Conservation (phyloP, 208 protist genomes). For the Paratrypanosoma confusum region DNA sequence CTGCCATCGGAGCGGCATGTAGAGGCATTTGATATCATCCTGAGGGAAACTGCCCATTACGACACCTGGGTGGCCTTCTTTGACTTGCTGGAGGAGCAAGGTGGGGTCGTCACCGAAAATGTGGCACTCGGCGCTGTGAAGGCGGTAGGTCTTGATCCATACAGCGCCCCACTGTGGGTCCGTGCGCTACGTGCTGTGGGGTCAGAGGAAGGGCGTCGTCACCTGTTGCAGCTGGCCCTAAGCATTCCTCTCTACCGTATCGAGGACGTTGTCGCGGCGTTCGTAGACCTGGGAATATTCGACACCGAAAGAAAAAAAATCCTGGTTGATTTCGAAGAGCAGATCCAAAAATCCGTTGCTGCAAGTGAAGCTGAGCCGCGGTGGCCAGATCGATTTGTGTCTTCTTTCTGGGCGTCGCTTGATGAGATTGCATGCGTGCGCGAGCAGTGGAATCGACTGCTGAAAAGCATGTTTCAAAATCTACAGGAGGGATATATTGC, state of each 20-base stretch:
- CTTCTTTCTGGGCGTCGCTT: conserved; percentile 11
- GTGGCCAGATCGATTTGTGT: conserved; percentile 66
- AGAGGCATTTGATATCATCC: conserved; percentile 31
- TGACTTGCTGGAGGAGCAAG: conserved; percentile 30
- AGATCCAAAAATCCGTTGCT: conserved; percentile 12
- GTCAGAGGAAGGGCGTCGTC: conserved; percentile 23
- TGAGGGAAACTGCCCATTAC: conserved; percentile 55
- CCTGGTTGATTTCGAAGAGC: conserved; percentile 6
- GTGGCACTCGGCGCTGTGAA: conserved; percentile 53
- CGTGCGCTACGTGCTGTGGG: conserved; percentile 21
- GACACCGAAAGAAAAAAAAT: background rate
- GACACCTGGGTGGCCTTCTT: conserved; percentile 79
- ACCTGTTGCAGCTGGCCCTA: conserved; percentile 60
- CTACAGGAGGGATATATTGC: conserved; percentile 12
- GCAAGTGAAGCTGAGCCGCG: conserved; percentile 9
- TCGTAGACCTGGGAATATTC: conserved; percentile 21
- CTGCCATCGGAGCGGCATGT: conserved; percentile 40
- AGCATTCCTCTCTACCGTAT: conserved; percentile 49
- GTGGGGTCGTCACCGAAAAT: conserved; percentile 36
- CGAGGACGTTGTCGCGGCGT: conserved; percentile 23
- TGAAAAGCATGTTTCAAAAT: conserved; percentile 23
- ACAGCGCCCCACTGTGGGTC: conserved; percentile 61
- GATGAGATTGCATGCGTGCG: conserved; percentile 19
- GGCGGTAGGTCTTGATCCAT: conserved; percentile 59
- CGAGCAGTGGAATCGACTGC: conserved; percentile 30